phyloP scores from a whole-genome alignment of 2,329 filamentous ascomycete genomes.

The Truncatella angustata region DNA sequence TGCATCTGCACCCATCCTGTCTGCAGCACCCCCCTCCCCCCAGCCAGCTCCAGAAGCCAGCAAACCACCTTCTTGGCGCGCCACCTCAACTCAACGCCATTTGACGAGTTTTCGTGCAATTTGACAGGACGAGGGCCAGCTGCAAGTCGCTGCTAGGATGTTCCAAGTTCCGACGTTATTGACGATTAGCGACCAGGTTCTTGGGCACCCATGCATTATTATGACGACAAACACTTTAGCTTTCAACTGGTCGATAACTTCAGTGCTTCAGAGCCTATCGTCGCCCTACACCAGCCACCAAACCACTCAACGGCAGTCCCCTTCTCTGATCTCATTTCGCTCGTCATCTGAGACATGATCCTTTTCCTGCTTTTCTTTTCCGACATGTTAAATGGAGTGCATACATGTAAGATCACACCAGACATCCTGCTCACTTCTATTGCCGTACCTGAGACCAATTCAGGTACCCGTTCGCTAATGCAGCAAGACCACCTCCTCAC shows the following conservation, averaged over 20 bases:
- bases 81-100: neutral
- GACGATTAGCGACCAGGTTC: neutral
- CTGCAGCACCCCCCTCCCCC: too few species aligned
- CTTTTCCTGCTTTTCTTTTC: too few species aligned
- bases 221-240: conserved; percentile 2
- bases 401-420: neutral
- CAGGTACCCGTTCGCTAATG: conserved; percentile 5
- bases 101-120: conserved; percentile 7
- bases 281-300: conserved; percentile 6
- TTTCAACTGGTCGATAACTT: neutral
- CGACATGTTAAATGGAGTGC: neutral
- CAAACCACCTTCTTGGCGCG: neutral
- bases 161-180: neutral
- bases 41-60: too few species aligned
- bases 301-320: neutral
- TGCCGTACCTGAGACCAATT: neutral
- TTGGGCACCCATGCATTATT: conserved; percentile 3
- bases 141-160: neutral
- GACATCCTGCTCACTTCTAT: neutral
- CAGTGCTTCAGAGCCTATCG: conserved; percentile 5
- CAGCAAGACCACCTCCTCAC: too few species aligned
- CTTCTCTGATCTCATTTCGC: neutral
- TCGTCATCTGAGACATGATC: neutral
- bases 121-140: conserved; percentile 4
- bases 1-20: too few species aligned